Evolutionary conservation across 2,329 filamentous ascomycete species (phyloP).

Genomic region (Rachicladosporium sp.): DNA sequence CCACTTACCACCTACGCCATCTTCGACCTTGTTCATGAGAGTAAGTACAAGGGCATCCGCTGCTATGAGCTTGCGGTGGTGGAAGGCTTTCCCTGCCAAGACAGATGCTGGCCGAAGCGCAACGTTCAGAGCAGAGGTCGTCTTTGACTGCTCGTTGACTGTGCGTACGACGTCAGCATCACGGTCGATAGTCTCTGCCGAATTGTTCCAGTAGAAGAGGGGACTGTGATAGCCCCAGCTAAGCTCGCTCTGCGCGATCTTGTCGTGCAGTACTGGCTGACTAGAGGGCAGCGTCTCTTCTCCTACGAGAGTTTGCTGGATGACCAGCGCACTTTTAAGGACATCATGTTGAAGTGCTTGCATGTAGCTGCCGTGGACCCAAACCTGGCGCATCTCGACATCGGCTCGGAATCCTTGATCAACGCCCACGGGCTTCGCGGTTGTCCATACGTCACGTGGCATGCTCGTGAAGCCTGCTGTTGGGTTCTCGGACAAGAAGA

Average conservation of each 20-base stretch:
- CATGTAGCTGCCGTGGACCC: conserved; percentile 75
- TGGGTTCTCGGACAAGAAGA: conserved; percentile 61
- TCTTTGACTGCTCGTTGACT: conserved; percentile 52
- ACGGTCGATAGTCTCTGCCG: conserved; percentile 41
- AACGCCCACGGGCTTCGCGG: conserved; percentile 19
- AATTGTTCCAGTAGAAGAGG: conserved; percentile 67
- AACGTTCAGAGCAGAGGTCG: conserved; percentile 57
- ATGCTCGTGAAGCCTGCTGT: conserved; percentile 59
- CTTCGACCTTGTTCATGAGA: conserved; percentile 55
- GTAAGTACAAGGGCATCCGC: conserved; percentile 71
- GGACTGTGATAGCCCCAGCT: conserved; percentile 77
- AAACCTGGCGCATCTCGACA: conserved; percentile 70
- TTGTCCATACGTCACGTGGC: conserved; percentile 69
- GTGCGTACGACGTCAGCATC: conserved; percentile 56
- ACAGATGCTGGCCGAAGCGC: conserved; percentile 67
- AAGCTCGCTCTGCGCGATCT: conserved; percentile 20
- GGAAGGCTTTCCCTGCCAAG: conserved; percentile 69
- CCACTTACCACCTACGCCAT: conserved; percentile 54
- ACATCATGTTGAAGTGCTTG: conserved; percentile 55
- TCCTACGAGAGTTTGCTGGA: conserved; percentile 60
- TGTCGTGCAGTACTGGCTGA: conserved; percentile 13
- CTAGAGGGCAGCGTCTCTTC: conserved; percentile 15
- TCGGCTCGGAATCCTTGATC: conserved; percentile 42
- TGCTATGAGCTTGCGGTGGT: conserved; percentile 53
- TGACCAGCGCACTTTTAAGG: conserved; percentile 51